These are phyloP conservation scores for Ganoderma lingzhi DNA, from an alignment of 1,284 basidiomycete genomes.

Conservation along the genomic window DNA sequence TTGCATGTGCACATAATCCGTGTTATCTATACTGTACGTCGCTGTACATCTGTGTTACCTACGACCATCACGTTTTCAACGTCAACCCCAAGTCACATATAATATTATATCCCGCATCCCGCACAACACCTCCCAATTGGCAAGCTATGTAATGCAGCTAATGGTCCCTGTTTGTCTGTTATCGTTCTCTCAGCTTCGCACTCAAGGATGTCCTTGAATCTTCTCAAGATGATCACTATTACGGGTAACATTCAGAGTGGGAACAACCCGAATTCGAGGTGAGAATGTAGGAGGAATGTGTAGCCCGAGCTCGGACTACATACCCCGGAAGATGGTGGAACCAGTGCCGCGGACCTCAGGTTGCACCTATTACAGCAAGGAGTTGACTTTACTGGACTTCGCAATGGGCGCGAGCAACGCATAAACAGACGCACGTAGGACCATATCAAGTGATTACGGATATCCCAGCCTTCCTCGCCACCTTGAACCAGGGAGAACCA, in stretches of 20 bases:
- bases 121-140: not conserved
- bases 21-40: slow-evolving; percentile 25
- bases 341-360: no score
- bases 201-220: not conserved
- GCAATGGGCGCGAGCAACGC: no score
- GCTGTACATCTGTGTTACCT: slow-evolving; percentile 14
- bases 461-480: not conserved
- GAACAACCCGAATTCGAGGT: not conserved
- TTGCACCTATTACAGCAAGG: no score
- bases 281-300: not conserved
- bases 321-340: no score
- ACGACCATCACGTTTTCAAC: not conserved
- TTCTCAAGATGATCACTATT: not conserved
- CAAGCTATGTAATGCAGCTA: slow-evolving; percentile 5
- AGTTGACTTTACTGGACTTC: no score
- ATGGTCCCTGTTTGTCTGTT: not conserved
- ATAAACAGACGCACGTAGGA: no score
- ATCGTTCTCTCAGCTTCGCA: not conserved
- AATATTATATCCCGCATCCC: slow-evolving; percentile 7
- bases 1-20: slow-evolving; percentile 13
- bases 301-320: no score
- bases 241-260: not conserved
- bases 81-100: slow-evolving; percentile 1
- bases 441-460: no score
- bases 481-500: not conserved